phyloP scores from a whole-genome alignment of 805 yeast genomes.

The Candida cerambycidarum region DNA sequence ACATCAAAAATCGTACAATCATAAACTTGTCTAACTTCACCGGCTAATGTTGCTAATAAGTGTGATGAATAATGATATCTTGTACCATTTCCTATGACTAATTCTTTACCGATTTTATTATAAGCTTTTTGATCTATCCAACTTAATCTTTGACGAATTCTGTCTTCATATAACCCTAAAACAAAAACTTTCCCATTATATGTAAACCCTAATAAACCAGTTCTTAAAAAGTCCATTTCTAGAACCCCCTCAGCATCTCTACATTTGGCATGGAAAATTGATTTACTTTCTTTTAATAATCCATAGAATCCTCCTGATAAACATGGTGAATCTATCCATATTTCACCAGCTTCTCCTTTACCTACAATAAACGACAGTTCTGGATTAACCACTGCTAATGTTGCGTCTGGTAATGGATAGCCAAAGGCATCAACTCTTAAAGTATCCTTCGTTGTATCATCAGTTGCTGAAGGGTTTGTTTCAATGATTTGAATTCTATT shows the following conservation, averaged over 20 bases:
- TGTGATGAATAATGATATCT: slow-evolving; percentile 86
- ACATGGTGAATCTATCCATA: slow-evolving; percentile 96
- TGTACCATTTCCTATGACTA: slow-evolving; percentile 39
- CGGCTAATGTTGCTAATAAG: slow-evolving; percentile 77
- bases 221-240: slow-evolving; percentile 80
- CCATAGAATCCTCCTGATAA: slow-evolving; percentile 90
- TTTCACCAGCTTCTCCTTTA: slow-evolving; percentile 85
- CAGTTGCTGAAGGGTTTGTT: slow-evolving; percentile 51
- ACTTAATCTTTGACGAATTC: slow-evolving; percentile 74
- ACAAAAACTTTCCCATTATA: slow-evolving; percentile 85
- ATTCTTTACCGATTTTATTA: slow-evolving; percentile 25
- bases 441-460: slow-evolving; percentile 37
- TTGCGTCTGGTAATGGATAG: slow-evolving; percentile 90
- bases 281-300: slow-evolving; percentile 59
- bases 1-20: slow-evolving; percentile 94
- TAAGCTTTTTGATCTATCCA: slow-evolving; percentile 56
- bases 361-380: slow-evolving; percentile 77
- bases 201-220: slow-evolving; percentile 88
- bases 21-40: slow-evolving; percentile 74
- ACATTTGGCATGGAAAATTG: slow-evolving; percentile 80
- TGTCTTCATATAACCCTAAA: slow-evolving; percentile 86
- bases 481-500: slow-evolving; percentile 70
- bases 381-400: slow-evolving; percentile 91
- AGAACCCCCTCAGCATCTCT: slow-evolving; percentile 67
- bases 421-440: slow-evolving; percentile 90